phyloP scores from a whole-genome alignment of 164 flowering plant species.

The Pachysandra terminalis region DNA sequence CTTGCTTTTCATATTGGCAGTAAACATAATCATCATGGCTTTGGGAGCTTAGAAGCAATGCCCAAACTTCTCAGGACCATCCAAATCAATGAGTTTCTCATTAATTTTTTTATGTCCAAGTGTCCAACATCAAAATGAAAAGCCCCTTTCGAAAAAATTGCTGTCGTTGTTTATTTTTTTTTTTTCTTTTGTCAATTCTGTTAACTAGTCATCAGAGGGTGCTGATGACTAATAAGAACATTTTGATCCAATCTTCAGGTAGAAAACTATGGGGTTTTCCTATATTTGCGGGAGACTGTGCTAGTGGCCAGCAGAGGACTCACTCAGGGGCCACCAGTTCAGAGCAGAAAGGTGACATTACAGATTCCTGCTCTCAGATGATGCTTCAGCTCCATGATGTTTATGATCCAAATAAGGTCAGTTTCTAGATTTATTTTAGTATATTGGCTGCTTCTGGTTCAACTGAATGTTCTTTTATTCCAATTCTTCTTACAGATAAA shows the following conservation, averaged over 20 bases:
- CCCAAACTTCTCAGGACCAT: background rate
- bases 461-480: background rate
- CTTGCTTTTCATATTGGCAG: too few species aligned
- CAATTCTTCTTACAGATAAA: slow-evolving; percentile 48
- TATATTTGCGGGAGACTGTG: slow-evolving; percentile 94
- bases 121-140: background rate
- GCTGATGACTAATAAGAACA: background rate
- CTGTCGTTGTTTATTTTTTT: background rate
- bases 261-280: slow-evolving; percentile 88
- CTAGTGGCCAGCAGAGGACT: slow-evolving; percentile 67
- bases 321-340: slow-evolving; percentile 48
- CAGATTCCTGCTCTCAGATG: slow-evolving; percentile 97
- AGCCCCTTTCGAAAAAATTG: background rate
- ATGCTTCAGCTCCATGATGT: slow-evolving; percentile 94
- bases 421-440: background rate
- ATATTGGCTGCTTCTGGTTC: background rate
- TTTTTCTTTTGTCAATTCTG: background rate
- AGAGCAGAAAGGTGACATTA: slow-evolving; percentile 75
- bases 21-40: too few species aligned
- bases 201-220: background rate
- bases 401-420: slow-evolving; percentile 88
- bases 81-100: background rate
- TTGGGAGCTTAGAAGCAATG: too few species aligned
- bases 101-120: background rate
- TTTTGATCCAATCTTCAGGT: slow-evolving; percentile 40